Evolutionary conservation across 768 basidiomycete species (phyloP).

Genomic region (Lentinus tigrinus): DNA sequence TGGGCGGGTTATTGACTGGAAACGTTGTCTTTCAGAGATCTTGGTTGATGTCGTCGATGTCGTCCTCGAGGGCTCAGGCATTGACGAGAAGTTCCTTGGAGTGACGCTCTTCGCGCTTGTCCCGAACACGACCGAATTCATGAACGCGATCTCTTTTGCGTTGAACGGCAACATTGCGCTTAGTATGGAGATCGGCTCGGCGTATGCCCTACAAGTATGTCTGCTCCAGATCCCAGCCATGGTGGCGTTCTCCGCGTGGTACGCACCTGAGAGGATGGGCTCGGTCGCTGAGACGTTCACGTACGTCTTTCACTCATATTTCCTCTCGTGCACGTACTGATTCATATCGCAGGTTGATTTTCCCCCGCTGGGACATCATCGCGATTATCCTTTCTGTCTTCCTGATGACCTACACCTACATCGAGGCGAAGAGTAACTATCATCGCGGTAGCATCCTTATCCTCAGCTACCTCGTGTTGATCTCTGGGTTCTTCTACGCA

Average conservation of each 20-base stretch:
- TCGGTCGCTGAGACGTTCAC: slow-evolving; percentile 89
- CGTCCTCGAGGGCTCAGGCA: slow-evolving; percentile 83
- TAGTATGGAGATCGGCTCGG: slow-evolving; percentile 99
- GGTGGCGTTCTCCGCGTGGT: slow-evolving; percentile 98
- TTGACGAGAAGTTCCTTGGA: slow-evolving; percentile 97
- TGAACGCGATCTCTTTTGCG: slow-evolving; percentile 99
- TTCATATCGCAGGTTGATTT: slow-evolving; percentile 68
- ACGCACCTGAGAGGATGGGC: slow-evolving; percentile 83
- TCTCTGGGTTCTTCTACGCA: slow-evolving; percentile 91
- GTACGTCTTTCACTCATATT: slow-evolving; percentile 58
- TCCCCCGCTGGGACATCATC: slow-evolving; percentile 98
- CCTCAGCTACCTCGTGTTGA: slow-evolving; percentile 89
- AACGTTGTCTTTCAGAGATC: slow-evolving; percentile 69
- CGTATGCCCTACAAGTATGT: slow-evolving; percentile 98
- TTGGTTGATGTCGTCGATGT: slow-evolving; percentile 95
- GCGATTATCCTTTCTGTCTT: slow-evolving; percentile 95
- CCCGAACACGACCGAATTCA: slow-evolving; percentile 98
- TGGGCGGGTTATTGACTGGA: neutral
- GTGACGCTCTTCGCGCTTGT: slow-evolving; percentile 96
- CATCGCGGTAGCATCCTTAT: slow-evolving; percentile 95
- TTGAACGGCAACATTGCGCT: slow-evolving; percentile 95
- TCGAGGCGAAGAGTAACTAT: slow-evolving; percentile 98
- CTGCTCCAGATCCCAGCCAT: slow-evolving; percentile 96
- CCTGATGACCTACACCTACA: slow-evolving; percentile 97
- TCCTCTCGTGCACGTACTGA: neutral